phyloP scores from a whole-genome alignment of 2,329 filamentous ascomycete genomes.

The Xylaria hypoxylon region DNA sequence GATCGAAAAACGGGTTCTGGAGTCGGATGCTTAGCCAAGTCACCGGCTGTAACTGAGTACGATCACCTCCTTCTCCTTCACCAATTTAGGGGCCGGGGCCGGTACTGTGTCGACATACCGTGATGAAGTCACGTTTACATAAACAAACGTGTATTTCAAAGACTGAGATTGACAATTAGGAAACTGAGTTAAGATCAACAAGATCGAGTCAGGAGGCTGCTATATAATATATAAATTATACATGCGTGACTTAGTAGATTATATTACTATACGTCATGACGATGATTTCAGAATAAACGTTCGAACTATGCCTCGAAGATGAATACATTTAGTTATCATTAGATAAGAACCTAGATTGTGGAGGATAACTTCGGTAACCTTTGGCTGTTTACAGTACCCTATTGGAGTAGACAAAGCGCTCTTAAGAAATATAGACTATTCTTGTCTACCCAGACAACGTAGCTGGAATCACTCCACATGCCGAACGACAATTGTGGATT shows the following conservation, averaged over 20 bases:
- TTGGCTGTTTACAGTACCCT: neutral
- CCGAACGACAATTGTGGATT: neutral
- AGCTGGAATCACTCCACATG: neutral
- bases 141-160: neutral
- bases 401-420: neutral
- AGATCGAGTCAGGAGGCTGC: neutral
- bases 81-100: slow-evolving; percentile 6
- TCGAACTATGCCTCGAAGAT: neutral
- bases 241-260: slow-evolving; percentile 4
- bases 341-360: neutral
- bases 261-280: neutral
- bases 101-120: slow-evolving; percentile 27
- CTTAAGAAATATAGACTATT: neutral
- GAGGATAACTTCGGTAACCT: neutral
- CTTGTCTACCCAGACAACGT: neutral
- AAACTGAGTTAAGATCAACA: neutral
- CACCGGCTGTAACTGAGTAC: slow-evolving; percentile 27
- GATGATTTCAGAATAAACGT: neutral
- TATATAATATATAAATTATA: neutral
- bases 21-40: neutral
- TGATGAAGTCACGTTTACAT: slow-evolving; percentile 17
- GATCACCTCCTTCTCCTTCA: slow-evolving; percentile 31
- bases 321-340: neutral
- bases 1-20: neutral
- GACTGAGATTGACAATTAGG: neutral